Percentiles rank a stretch among this genome's conserved stretches.
Conservation (phyloP, 306 rosid species). For the Castanea sativa region DNA sequence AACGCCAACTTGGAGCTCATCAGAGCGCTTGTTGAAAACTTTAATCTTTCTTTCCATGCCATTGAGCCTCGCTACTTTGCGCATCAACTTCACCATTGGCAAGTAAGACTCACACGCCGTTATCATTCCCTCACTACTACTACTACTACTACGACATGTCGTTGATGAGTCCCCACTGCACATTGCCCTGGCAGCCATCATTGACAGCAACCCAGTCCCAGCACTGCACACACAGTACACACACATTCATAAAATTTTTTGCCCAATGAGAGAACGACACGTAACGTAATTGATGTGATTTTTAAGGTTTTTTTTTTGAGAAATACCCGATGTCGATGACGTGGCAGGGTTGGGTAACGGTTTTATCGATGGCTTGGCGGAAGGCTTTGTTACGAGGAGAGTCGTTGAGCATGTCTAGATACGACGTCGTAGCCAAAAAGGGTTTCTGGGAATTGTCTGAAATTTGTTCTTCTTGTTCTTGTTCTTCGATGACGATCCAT, state of each 20-base stretch:
- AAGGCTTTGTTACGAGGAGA: slow-evolving; percentile 65
- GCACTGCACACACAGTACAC: slow-evolving; percentile 43
- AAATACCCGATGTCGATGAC: slow-evolving; percentile 96
- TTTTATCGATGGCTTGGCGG: slow-evolving; percentile 71
- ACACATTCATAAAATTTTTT: not conserved
- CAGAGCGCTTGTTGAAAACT: slow-evolving; percentile 82
- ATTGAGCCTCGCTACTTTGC: slow-evolving; percentile 62
- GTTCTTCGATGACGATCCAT: slow-evolving; percentile 82
- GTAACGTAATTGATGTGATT: not conserved
- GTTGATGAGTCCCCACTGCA: slow-evolving; percentile 30
- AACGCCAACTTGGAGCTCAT: slow-evolving; percentile 65
- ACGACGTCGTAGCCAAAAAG: slow-evolving; percentile 73
- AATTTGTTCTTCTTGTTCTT: slow-evolving; percentile 25
- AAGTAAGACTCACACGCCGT: slow-evolving; percentile 96
- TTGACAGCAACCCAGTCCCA: slow-evolving; percentile 91
- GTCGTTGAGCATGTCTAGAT: slow-evolving; percentile 92
- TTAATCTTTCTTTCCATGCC: slow-evolving; percentile 58
- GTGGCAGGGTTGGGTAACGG: slow-evolving; percentile 64
- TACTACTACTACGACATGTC: slow-evolving; percentile 11
- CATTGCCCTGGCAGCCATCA: slow-evolving; percentile 96
- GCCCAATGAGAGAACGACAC: not conserved
- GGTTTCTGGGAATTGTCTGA: slow-evolving; percentile 33
- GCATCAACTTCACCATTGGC: slow-evolving; percentile 95
- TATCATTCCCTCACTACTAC: slow-evolving; percentile 36
- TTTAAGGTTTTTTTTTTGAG: not conserved